These are phyloP conservation scores for Aspergillus sp. DNA, from an alignment of 2,329 filamentous ascomycete genomes.

Conservation along the genomic window DNA sequence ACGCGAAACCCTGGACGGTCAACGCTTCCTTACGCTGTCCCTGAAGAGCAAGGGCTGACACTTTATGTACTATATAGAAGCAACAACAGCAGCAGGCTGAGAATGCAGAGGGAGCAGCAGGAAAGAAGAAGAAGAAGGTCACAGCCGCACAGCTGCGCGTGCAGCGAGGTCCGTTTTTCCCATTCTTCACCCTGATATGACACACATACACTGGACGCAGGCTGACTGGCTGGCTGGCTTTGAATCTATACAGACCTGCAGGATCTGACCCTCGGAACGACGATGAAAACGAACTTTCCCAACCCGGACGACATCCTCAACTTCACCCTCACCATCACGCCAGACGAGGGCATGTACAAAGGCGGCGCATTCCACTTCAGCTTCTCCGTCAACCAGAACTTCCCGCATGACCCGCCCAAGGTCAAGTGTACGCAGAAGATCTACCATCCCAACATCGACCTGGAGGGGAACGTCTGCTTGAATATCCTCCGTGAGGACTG, in stretches of 20 bases:
- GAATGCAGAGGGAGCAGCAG: slow-evolving; percentile 74
- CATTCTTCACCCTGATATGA: neutral
- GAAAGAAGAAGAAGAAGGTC: slow-evolving; percentile 96
- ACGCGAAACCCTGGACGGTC: slow-evolving; percentile 21
- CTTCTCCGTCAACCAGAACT: slow-evolving; percentile 90
- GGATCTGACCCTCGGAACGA: slow-evolving; percentile 46
- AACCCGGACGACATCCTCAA: slow-evolving; percentile 56
- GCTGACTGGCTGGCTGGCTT: neutral
- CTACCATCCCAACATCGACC: slow-evolving; percentile 97
- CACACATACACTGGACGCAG: neutral
- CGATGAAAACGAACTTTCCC: slow-evolving; percentile 56
- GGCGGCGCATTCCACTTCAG: slow-evolving; percentile 81
- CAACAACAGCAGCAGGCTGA: slow-evolving; percentile 97
- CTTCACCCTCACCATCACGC: slow-evolving; percentile 46
- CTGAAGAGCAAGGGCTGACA: slow-evolving; percentile 13
- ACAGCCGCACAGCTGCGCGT: slow-evolving; percentile 92
- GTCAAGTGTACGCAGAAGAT: slow-evolving; percentile 97
- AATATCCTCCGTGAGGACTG: slow-evolving; percentile 98
- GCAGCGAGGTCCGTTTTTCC: slow-evolving; percentile 69
- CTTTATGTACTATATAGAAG: slow-evolving; percentile 21
- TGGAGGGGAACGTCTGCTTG: slow-evolving; percentile 95
- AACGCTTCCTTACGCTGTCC: neutral
- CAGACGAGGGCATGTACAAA: slow-evolving; percentile 70
- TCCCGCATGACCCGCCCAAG: slow-evolving; percentile 95
- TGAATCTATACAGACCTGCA: slow-evolving; percentile 36